A percentile compares a stretch with the other conserved stretches of the same genome.
Evolutionary conservation across 345 rosid species (phyloP).

Genomic region (Gossypium australe): DNA sequence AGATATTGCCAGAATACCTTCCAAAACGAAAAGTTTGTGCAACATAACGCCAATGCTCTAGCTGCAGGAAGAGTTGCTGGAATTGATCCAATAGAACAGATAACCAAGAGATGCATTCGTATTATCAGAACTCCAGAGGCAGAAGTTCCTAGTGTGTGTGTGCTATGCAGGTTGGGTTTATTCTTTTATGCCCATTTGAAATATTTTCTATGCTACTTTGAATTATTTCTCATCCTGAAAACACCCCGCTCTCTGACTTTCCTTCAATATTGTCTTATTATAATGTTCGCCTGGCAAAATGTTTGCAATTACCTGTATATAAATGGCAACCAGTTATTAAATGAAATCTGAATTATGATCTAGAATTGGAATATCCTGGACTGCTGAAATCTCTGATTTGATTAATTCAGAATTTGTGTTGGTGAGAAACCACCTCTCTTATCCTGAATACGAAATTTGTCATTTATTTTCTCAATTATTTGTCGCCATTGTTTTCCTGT

Average conservation of each 20-base stretch:
- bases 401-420: not conserved
- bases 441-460: not conserved
- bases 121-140: conserved; percentile 54
- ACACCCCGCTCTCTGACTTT: not conserved
- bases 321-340: not conserved
- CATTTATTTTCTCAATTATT: not conserved
- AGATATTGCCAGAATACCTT: conserved; percentile 54
- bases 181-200: not conserved
- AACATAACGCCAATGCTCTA: conserved; percentile 61
- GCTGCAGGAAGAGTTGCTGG: conserved; percentile 91
- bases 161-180: conserved; percentile 69
- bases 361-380: not conserved
- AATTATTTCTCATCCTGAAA: not conserved
- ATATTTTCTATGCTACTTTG: not conserved
- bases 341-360: not conserved
- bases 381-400: not conserved
- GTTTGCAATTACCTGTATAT: not conserved
- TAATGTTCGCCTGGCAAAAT: not conserved
- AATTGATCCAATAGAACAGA: conserved; percentile 83
- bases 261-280: not conserved
- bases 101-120: conserved; percentile 78
- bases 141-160: conserved; percentile 71
- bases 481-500: not conserved
- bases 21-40: conserved; percentile 61
- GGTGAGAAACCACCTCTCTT: not conserved